phyloP scores from a whole-genome alignment of 441 rosid species.

The Erysimum cheiri region DNA sequence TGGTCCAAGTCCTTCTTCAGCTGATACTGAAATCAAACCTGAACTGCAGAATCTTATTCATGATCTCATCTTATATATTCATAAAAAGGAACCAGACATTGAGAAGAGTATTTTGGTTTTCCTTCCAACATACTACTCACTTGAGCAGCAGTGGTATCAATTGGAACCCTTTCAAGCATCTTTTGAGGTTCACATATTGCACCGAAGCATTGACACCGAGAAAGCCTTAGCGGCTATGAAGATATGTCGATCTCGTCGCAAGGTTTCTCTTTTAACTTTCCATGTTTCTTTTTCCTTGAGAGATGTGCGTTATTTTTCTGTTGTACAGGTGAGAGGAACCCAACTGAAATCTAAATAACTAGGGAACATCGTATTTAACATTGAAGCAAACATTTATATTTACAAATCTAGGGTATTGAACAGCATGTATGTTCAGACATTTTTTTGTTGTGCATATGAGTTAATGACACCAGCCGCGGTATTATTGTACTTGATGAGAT shows the following conservation, averaged over 20 bases:
- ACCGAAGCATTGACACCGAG: conserved; percentile 84
- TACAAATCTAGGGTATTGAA: conserved; percentile 7
- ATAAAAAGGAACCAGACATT: conserved; percentile 76
- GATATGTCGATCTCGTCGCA: conserved; percentile 85
- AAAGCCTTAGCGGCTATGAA: conserved; percentile 92
- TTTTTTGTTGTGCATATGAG: conserved; percentile 13
- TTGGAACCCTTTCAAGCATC: conserved; percentile 59
- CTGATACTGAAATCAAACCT: conserved; percentile 71
- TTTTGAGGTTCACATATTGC: conserved; percentile 87
- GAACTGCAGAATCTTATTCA: conserved; percentile 78
- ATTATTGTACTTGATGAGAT: conserved; percentile 19
- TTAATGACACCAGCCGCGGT: conserved; percentile 14
- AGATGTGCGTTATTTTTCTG: conserved; percentile 23
- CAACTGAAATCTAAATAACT: conserved; percentile 25
- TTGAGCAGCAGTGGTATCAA: conserved; percentile 83
- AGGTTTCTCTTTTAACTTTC: conserved; percentile 56
- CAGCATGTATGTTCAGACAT: background rate
- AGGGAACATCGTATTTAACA: conserved; percentile 13
- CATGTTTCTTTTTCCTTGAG: conserved; percentile 25
- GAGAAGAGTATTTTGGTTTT: conserved; percentile 93
- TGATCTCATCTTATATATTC: conserved; percentile 74
- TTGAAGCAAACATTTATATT: conserved; percentile 22
- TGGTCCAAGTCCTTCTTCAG: conserved; percentile 66
- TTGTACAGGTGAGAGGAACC: conserved; percentile 11
- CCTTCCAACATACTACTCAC: conserved; percentile 88